Evolutionary conservation across 1,284 basidiomycete species (phyloP).

Genomic region (Leccinum fallax): DNA sequence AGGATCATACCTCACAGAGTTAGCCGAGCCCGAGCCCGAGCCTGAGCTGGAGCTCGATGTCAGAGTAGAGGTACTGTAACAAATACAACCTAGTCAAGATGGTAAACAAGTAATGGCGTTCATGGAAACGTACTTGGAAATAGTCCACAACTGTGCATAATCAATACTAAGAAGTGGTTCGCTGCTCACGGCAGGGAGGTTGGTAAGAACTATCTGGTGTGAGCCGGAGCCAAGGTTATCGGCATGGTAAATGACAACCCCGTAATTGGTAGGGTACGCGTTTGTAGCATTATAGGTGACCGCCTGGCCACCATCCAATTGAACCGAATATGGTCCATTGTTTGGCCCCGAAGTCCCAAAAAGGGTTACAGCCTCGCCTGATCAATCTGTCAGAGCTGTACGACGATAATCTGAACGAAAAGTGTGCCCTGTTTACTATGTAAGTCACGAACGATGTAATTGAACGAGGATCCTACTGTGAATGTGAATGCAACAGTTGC

Average conservation of each 20-base stretch:
- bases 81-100: constrained; percentile 3
- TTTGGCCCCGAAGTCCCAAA: constrained; percentile 33
- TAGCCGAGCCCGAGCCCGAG: not conserved
- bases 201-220: constrained; percentile 31
- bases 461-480: constrained; percentile 22
- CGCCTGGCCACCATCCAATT: constrained; percentile 25
- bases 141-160: constrained; percentile 28
- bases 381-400: constrained; percentile 5
- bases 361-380: constrained; percentile 32
- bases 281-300: constrained; percentile 30
- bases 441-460: constrained; percentile 3
- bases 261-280: constrained; percentile 28
- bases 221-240: constrained; percentile 37
- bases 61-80: constrained; percentile 1
- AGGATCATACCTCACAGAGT: constrained; percentile 8
- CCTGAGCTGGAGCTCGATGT: not conserved
- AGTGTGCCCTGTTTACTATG: constrained; percentile 25
- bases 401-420: not conserved
- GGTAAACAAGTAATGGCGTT: not conserved
- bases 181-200: constrained; percentile 22
- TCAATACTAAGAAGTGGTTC: constrained; percentile 27
- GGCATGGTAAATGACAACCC: constrained; percentile 31
- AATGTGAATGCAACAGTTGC: constrained; percentile 36
- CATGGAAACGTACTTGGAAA: constrained; percentile 7
- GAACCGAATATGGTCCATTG: constrained; percentile 31